These are phyloP conservation scores for Heteromeles arbutifolia DNA, from an alignment of 306 rosid genomes.

Conservation along the genomic window DNA sequence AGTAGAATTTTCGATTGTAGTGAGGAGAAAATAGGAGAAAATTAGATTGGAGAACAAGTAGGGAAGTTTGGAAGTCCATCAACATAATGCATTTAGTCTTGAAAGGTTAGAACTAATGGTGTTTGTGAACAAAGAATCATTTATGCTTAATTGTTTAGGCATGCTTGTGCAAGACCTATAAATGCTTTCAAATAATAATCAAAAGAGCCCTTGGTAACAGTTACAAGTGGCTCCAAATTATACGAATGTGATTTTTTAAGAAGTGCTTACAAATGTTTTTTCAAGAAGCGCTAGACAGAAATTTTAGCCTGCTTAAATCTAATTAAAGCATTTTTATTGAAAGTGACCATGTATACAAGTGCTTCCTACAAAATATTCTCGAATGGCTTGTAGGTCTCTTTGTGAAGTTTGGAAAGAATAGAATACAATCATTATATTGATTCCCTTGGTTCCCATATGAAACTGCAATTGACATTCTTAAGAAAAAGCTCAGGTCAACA, in stretches of 20 bases:
- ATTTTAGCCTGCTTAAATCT: neutral
- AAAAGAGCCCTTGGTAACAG: neutral
- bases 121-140: neutral
- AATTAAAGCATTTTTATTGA: neutral
- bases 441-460: neutral
- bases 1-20: too few relatives aligned
- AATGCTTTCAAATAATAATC: neutral
- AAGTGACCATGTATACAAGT: neutral
- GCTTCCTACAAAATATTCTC: neutral
- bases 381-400: neutral
- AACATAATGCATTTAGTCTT: too few relatives aligned
- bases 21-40: too few relatives aligned
- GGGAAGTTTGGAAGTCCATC: too few relatives aligned
- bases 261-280: neutral
- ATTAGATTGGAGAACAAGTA: too few relatives aligned
- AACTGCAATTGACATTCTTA: neutral
- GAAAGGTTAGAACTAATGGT: too few relatives aligned
- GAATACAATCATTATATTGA: neutral
- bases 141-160: neutral
- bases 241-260: too few relatives aligned
- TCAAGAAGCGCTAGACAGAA: too few relatives aligned
- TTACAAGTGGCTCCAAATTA: neutral
- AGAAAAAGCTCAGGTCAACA: neutral
- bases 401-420: neutral
- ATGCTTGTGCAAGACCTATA: neutral